phyloP scores from a whole-genome alignment of 2,329 filamentous ascomycete genomes.

The Fusarium brachygibbosum region DNA sequence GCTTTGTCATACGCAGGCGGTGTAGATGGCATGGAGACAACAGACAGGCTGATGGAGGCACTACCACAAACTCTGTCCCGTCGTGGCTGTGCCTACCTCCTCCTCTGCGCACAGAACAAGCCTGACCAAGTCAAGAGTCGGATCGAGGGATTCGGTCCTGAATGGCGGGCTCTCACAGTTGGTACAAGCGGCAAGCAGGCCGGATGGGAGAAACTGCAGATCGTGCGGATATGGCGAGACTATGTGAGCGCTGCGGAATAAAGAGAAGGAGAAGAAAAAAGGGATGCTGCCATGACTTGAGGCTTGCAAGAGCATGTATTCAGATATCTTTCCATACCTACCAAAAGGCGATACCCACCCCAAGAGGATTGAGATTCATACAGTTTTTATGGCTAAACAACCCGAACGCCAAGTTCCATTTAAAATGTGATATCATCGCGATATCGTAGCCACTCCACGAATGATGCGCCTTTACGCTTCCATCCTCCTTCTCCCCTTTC shows the following conservation, averaged over 20 bases:
- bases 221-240: slow-evolving; percentile 85
- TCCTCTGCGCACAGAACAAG: slow-evolving; percentile 92
- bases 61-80: slow-evolving; percentile 74
- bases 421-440: slow-evolving; percentile 48
- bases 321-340: slow-evolving; percentile 51
- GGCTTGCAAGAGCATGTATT: slow-evolving; percentile 50
- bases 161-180: slow-evolving; percentile 83
- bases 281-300: slow-evolving; percentile 22
- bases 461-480: slow-evolving; percentile 32
- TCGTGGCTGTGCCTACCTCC: slow-evolving; percentile 86
- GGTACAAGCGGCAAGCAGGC: slow-evolving; percentile 86
- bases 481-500: slow-evolving; percentile 21
- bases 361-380: slow-evolving; percentile 44
- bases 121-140: slow-evolving; percentile 78
- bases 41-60: slow-evolving; percentile 79
- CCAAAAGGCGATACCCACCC: slow-evolving; percentile 48
- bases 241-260: slow-evolving; percentile 12
- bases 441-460: slow-evolving; percentile 38
- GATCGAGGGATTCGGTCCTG: slow-evolving; percentile 65
- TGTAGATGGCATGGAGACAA: slow-evolving; percentile 92
- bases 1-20: slow-evolving; percentile 92
- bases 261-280: neutral
- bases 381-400: slow-evolving; percentile 52
- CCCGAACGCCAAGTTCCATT: slow-evolving; percentile 55
- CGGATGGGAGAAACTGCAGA: slow-evolving; percentile 94